A percentile compares a stretch with the other conserved stretches of the same genome.
These are phyloP conservation scores for Apodospora peruviana DNA, from an alignment of 495 filamentous ascomycete species.

Conservation along the genomic window DNA sequence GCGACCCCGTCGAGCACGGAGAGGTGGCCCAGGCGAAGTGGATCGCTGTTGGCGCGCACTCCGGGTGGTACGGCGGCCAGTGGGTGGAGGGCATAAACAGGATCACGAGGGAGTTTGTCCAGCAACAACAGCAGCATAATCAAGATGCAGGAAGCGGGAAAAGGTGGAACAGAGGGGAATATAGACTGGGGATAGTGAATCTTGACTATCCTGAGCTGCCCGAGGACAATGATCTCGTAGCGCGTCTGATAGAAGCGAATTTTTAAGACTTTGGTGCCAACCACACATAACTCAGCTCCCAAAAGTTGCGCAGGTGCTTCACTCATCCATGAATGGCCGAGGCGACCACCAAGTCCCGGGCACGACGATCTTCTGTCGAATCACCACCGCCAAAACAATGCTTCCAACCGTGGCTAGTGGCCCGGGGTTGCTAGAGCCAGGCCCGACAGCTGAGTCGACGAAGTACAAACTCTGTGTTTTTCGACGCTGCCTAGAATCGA, in stretches of 20 bases:
- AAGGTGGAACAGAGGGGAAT: neutral
- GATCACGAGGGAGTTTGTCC: slow-evolving; percentile 12
- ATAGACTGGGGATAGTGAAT: slow-evolving; percentile 22
- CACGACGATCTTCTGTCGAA: too few species aligned
- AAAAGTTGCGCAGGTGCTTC: too few species aligned
- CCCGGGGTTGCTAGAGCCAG: too few species aligned
- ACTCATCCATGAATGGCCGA: too few species aligned
- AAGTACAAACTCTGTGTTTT: too few species aligned
- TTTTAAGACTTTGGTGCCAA: slow-evolving; percentile 13
- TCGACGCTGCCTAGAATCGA: too few species aligned
- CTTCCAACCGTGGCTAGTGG: too few species aligned
- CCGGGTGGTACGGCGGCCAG: slow-evolving; percentile 12
- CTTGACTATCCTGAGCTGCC: slow-evolving; percentile 27
- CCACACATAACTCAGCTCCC: too few species aligned
- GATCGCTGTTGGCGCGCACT: slow-evolving; percentile 27
- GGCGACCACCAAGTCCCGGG: too few species aligned
- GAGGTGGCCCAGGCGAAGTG: slow-evolving; percentile 26
- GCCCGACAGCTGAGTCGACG: too few species aligned
- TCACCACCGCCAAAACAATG: too few species aligned
- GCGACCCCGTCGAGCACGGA: slow-evolving; percentile 25
- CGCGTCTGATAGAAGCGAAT: slow-evolving; percentile 24
- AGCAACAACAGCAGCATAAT: neutral
- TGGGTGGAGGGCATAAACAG: slow-evolving; percentile 26
- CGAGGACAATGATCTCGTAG: slow-evolving; percentile 22
- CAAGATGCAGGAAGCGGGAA: too few species aligned